Evolutionary conservation across 2,329 filamentous ascomycete genomes (phyloP).

Genomic region (Raffaelea albimanens): DNA sequence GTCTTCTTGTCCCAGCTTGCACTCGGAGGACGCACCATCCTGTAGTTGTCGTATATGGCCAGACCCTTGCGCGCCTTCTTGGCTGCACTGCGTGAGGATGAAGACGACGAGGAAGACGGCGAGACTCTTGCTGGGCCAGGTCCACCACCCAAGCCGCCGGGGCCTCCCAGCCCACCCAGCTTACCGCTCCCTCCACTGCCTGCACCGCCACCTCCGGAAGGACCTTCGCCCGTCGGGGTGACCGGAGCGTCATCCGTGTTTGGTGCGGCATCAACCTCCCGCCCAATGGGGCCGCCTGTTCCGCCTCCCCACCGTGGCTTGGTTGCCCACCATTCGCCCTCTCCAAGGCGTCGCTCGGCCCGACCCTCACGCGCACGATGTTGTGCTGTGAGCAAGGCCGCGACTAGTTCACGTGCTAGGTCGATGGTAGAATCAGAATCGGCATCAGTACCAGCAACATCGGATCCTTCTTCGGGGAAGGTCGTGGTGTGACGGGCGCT

Average conservation of each 20-base stretch:
- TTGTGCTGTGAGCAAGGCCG: slow-evolving; percentile 53
- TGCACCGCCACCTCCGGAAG: background rate
- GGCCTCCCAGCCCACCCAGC: background rate
- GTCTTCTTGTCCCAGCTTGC: slow-evolving; percentile 52
- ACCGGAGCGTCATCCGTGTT: slow-evolving; percentile 25
- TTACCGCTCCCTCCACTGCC: background rate
- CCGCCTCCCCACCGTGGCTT: slow-evolving; percentile 55
- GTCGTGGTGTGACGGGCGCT: slow-evolving; percentile 45
- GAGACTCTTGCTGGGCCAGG: no score
- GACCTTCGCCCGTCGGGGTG: slow-evolving; percentile 30
- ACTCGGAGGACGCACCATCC: slow-evolving; percentile 49
- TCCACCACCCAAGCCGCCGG: background rate
- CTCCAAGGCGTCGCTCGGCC: slow-evolving; percentile 45
- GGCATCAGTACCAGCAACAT: slow-evolving; percentile 3
- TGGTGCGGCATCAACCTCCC: slow-evolving; percentile 37
- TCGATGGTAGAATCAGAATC: slow-evolving; percentile 49
- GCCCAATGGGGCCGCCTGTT: slow-evolving; percentile 51
- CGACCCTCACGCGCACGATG: slow-evolving; percentile 51
- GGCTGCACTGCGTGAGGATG: slow-evolving; percentile 12
- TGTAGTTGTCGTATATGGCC: slow-evolving; percentile 54
- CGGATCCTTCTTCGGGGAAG: slow-evolving; percentile 26
- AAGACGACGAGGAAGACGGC: background rate
- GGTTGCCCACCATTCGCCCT: slow-evolving; percentile 53
- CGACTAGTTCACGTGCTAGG: slow-evolving; percentile 50
- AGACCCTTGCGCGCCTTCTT: slow-evolving; percentile 47